A percentile compares a stretch with the other conserved stretches of the same genome.
These are phyloP conservation scores for Aspergillus sclerotioniger DNA, from an alignment of 495 filamentous ascomycete species.

Conservation along the genomic window DNA sequence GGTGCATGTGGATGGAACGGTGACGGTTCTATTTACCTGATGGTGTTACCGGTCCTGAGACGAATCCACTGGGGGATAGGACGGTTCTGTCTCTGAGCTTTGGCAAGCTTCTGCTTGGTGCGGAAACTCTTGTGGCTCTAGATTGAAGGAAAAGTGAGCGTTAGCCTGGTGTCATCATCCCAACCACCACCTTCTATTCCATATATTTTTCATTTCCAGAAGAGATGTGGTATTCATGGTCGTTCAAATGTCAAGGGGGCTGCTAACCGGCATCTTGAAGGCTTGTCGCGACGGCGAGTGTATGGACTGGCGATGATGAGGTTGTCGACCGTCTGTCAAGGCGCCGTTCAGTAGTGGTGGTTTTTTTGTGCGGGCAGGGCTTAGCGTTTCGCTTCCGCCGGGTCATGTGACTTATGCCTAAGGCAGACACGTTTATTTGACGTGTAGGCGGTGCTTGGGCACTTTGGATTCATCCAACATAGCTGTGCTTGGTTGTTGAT, in stretches of 20 bases:
- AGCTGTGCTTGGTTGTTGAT: too few species aligned
- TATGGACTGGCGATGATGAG: slow-evolving; percentile 39
- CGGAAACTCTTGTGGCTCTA: slow-evolving; percentile 99
- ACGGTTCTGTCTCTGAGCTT: slow-evolving; percentile 99
- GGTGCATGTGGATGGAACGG: slow-evolving; percentile 3
- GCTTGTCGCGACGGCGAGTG: slow-evolving; percentile 49
- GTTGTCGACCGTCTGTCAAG: slow-evolving; percentile 39
- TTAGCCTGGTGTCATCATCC: slow-evolving; percentile 21
- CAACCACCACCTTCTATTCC: not conserved
- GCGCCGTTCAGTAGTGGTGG: slow-evolving; percentile 25
- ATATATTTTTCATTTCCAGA: not conserved
- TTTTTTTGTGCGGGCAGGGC: slow-evolving; percentile 50
- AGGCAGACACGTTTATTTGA: slow-evolving; percentile 8
- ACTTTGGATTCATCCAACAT: too few species aligned
- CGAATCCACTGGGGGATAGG: slow-evolving; percentile 99
- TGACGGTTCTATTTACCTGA: slow-evolving; percentile 64
- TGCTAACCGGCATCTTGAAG: slow-evolving; percentile 84
- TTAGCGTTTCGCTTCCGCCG: slow-evolving; percentile 44
- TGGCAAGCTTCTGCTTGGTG: slow-evolving; percentile 99
- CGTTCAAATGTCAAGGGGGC: slow-evolving; percentile 1
- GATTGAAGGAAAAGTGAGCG: slow-evolving; percentile 15
- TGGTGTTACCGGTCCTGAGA: slow-evolving; percentile 96
- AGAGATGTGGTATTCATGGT: not conserved
- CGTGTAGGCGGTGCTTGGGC: not conserved
- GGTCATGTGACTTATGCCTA: slow-evolving; percentile 44